Conservation (phyloP, 176 grass and related monocot genomes). For the Metroxylon sagu region DNA sequence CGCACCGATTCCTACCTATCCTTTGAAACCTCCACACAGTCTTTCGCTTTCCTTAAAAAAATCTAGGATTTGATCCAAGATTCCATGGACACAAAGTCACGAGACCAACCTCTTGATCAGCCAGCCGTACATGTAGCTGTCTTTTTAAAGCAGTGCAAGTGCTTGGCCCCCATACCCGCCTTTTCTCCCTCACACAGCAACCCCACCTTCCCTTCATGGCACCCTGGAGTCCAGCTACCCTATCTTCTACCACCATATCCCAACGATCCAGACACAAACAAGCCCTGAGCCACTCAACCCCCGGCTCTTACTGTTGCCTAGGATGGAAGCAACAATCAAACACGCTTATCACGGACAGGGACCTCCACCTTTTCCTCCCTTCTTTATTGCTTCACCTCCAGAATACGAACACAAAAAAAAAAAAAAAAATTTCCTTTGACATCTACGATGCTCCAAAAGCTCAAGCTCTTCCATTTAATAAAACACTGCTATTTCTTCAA, state of each 20-base stretch:
- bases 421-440: too few species aligned
- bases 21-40: too few species aligned
- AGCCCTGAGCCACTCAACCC: constrained; percentile 29
- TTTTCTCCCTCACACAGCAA: too few species aligned
- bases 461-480: too few species aligned
- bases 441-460: not conserved
- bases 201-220: too few species aligned
- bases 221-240: too few species aligned
- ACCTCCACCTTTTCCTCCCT: not conserved
- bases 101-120: constrained; percentile 11
- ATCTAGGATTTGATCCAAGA: too few species aligned
- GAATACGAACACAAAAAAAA: constrained; percentile 9
- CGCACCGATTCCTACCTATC: too few species aligned
- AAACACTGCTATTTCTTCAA: too few species aligned
- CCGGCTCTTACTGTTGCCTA: constrained; percentile 27
- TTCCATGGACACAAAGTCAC: not conserved
- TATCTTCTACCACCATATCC: not conserved
- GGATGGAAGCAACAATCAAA: constrained; percentile 40
- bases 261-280: constrained; percentile 34
- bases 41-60: too few species aligned
- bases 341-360: constrained; percentile 24
- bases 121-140: constrained; percentile 21
- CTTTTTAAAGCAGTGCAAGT: constrained; percentile 15
- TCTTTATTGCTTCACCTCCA: not conserved
- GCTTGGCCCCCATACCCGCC: too few species aligned